Evolutionary conservation across 2,329 filamentous ascomycete genomes (phyloP), one percentile per base, ranked within the genome.

Genomic region (Gyromitra esculenta): DNA sequence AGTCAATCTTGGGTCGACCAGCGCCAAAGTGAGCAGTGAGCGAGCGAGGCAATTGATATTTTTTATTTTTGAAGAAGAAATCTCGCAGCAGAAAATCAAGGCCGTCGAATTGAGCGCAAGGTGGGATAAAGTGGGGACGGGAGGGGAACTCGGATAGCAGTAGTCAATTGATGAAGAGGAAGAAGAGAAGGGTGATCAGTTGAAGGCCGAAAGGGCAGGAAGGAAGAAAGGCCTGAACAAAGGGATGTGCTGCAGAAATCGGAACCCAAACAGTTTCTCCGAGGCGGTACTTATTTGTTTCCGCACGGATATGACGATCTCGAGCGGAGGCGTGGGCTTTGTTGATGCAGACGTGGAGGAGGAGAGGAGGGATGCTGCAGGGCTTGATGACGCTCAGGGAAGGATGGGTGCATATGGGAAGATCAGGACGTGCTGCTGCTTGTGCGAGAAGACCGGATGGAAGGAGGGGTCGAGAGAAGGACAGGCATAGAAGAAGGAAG

Each of bases 311-410:
- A 57, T 74, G 75, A 60, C 71, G 70, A 74, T 77, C 72, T 75
- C 50, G 75, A 69, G 75, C 64, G 60, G 64, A 77, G 71, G 75
- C 75, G 75, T 77, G 75, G 75, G 75, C 75, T 77, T 75, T 77
- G 74, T 69, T 77, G 48, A 77, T 77, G 75, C 70, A 74, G 75
- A 77, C 70, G 71, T 74, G 66, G 71, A 77, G 72, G 62, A 62
- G 68, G 63, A 37, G 67, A 69, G 71, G 71, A 77, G 75, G 75
- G 75, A 77, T 77, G 75, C 75, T 77, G 75, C 75, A 77, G 75
- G 75, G 75, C 75, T 77, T 77, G 71, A 77, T 77, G 75, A 77
- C 75, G 75, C 71, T 77, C 75, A 77, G 72, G 70, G 71, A 77
- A 77, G 75, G 75, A 77, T 74, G 72, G 75, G 75, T 75, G 75